Percentiles rank a stretch among this genome's conserved stretches.
phyloP scores from a whole-genome alignment of 2,329 filamentous ascomycete genomes.

The Claviceps citrina region DNA sequence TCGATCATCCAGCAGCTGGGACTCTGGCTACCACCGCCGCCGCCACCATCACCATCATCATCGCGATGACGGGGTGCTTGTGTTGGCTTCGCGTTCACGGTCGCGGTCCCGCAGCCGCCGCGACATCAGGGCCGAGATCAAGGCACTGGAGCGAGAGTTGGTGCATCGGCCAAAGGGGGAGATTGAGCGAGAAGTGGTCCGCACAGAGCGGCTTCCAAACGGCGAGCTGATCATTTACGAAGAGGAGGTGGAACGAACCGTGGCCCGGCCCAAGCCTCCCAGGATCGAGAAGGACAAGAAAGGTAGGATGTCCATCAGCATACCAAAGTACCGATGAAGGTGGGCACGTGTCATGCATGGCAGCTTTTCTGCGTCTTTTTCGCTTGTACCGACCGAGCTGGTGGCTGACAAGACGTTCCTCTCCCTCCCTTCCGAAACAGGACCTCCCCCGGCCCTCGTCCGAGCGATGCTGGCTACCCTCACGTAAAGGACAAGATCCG shows the following conservation, averaged over 20 bases:
- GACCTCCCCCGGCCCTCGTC: conserved; percentile 46
- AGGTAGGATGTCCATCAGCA: conserved; percentile 86
- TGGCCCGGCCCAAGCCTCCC: conserved; percentile 40
- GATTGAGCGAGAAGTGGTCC: conserved; percentile 36
- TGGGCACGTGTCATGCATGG: conserved; percentile 21
- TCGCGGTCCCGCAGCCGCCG: conserved; percentile 35
- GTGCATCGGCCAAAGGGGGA: conserved; percentile 21
- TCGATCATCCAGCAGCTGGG: conserved; percentile 22
- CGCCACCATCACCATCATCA: conserved; percentile 17
- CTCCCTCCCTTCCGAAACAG: too few species aligned
- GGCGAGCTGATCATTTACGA: conserved; percentile 50
- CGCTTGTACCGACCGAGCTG: conserved; percentile 1
- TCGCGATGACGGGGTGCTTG: conserved; percentile 14
- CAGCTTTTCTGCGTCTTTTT: background rate
- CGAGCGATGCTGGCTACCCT: conserved; percentile 57
- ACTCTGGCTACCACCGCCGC: conserved; percentile 15
- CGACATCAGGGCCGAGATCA: conserved; percentile 59
- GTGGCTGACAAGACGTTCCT: conserved; percentile 19
- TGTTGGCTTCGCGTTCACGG: conserved; percentile 28
- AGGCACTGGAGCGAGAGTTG: conserved; percentile 44
- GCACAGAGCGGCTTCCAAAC: conserved; percentile 41
- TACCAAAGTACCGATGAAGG: conserved; percentile 53
- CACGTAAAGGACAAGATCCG: conserved; percentile 29
- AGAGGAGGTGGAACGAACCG: conserved; percentile 40
- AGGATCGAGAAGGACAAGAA: conserved; percentile 79